phyloP scores from a whole-genome alignment of 495 filamentous ascomycete species.

The Emericellopsis terricola region DNA sequence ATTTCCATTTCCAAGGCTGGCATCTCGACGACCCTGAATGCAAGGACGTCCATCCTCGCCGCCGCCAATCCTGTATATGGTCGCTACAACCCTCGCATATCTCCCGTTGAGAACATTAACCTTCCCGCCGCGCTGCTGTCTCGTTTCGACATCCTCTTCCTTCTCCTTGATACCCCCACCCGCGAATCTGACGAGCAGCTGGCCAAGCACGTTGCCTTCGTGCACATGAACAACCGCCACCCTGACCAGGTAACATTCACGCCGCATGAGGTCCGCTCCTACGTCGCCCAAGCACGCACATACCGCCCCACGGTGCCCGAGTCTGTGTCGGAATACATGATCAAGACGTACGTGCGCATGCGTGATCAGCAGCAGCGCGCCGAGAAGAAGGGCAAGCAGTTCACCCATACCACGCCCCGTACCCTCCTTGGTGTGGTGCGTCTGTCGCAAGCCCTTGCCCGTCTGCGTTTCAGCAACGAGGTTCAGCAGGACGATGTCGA shows the following conservation, averaged over 20 bases:
- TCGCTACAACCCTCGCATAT: conserved; percentile 91
- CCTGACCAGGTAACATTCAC: conserved; percentile 70
- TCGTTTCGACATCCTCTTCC: conserved; percentile 91
- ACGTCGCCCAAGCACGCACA: conserved; percentile 79
- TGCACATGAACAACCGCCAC: conserved; percentile 93
- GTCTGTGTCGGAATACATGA: conserved; percentile 81
- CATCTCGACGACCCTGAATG: conserved; percentile 90
- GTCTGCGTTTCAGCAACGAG: conserved; percentile 64
- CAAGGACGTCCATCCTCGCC: conserved; percentile 90
- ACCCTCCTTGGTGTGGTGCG: conserved; percentile 84
- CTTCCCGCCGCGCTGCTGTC: conserved; percentile 88
- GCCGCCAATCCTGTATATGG: conserved; percentile 96
- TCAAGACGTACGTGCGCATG: conserved; percentile 87
- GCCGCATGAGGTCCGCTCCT: conserved; percentile 83
- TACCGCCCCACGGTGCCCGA: conserved; percentile 74
- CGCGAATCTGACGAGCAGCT: conserved; percentile 81
- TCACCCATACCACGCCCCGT: conserved; percentile 82
- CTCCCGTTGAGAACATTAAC: conserved; percentile 97
- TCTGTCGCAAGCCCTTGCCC: conserved; percentile 87
- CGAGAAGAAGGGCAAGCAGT: conserved; percentile 73
- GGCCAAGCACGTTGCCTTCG: conserved; percentile 88
- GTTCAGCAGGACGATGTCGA: conserved; percentile 90
- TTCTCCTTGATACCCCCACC: conserved; percentile 84
- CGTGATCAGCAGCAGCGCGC: conserved; percentile 75
- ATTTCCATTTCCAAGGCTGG: conserved; percentile 98